Evolutionary conservation across 768 basidiomycete species (phyloP), one percentile per base, ranked within the genome.

Genomic region (Termitomyces sp.): DNA sequence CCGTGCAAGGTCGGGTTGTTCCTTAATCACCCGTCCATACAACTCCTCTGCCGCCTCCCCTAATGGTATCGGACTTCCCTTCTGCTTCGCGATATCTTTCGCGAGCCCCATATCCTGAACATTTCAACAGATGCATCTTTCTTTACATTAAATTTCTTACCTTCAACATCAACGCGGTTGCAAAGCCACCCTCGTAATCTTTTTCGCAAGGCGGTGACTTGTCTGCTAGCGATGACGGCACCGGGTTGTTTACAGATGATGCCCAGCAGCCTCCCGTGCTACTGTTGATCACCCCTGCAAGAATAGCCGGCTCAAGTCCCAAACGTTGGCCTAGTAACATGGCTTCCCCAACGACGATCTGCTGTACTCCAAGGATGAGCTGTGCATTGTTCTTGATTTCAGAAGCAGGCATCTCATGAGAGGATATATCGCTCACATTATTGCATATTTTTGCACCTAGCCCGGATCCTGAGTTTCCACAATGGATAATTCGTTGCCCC

Each of bases 371-470:
- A 42, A 90, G 73, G 26, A 89, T 76, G 29, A 87, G 75, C 69
- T 86, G 57, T 83, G 55, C 69, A 65, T 26, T n/a, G 18, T 56
- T 55, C 18, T 20, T 45, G 18, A 56, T 22, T 18, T 45, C 28
- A 55, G 48, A 52, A 33, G 24, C 36, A 24, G 47, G 12, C 6
- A 8, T 7, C 20, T 36, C 41, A 33, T 57, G 57, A 41, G 26
- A 28, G 26, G 28, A 52, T 29, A 62, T 41, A 72, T 66, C 5
- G 76, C 71, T 64, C 57, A 84, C 80, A 70, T 95, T 95, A 72
- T 94, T 95, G 74, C 91, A 93, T 37, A 95, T 92, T 74, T 95
- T 95, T 2, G 92, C 92, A 0, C 83, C 92, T 10, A 95, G 73
- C 0, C 93, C 93, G 3, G 88, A 79, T 12, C 93, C 91, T 4